Evolutionary conservation across 2,329 filamentous ascomycete genomes (phyloP).

Genomic region (Exophiala spinifera): DNA sequence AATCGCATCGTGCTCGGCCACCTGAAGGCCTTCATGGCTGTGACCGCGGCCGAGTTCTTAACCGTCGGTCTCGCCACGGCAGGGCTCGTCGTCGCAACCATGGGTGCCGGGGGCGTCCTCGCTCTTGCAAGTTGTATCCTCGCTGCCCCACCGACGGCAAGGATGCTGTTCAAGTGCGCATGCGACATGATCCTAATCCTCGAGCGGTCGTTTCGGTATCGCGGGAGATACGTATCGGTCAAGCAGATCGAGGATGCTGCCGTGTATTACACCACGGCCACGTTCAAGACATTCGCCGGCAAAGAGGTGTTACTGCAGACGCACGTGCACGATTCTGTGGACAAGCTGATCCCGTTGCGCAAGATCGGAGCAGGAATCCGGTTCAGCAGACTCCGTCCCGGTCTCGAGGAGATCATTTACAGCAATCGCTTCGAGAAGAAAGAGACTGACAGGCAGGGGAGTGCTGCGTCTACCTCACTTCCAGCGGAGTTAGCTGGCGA

Average conservation of each 20-base stretch:
- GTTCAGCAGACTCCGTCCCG: conserved; percentile 22
- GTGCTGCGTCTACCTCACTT: not conserved
- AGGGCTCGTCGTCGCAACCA: conserved; percentile 24
- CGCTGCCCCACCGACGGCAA: conserved; percentile 33
- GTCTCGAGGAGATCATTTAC: conserved; percentile 27
- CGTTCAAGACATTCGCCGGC: conserved; percentile 24
- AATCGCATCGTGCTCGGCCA: conserved; percentile 25
- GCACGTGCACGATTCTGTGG: conserved; percentile 27
- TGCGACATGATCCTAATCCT: conserved; percentile 36
- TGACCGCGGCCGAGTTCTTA: conserved; percentile 22
- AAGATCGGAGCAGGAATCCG: conserved; percentile 18
- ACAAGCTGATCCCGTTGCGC: conserved; percentile 22
- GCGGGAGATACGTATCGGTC: conserved; percentile 26
- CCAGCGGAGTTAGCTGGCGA: conserved; percentile 10
- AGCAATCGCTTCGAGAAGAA: conserved; percentile 26
- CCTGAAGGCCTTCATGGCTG: conserved; percentile 24
- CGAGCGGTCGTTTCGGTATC: conserved; percentile 31
- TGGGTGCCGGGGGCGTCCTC: conserved; percentile 31
- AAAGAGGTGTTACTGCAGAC: conserved; percentile 25
- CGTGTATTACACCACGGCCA: conserved; percentile 26
- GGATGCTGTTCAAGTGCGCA: conserved; percentile 35
- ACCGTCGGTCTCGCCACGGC: conserved; percentile 18
- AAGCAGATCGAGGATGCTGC: conserved; percentile 30
- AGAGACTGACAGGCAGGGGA: conserved; percentile 9
- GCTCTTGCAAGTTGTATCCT: conserved; percentile 28